A percentile compares a stretch with the other conserved stretches of the same genome.
Evolutionary conservation across 2,329 filamentous ascomycete species (phyloP).

Genomic region (Beauveria caledonica): DNA sequence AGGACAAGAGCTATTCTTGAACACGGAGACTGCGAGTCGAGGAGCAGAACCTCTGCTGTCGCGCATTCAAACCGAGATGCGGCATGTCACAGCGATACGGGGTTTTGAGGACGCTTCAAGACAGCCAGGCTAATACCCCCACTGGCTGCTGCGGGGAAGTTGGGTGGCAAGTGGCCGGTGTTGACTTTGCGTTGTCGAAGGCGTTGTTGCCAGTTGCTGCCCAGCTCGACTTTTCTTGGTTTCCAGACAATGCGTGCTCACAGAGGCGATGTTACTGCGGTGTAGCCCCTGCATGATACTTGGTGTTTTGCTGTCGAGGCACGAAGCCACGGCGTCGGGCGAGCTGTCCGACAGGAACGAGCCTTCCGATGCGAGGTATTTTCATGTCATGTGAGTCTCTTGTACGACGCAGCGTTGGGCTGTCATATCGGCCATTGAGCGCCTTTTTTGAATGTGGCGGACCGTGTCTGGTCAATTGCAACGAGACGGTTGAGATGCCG

Average conservation of each 20-base stretch:
- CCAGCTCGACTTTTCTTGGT: not conserved
- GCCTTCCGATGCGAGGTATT: not conserved
- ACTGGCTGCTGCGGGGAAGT: no score
- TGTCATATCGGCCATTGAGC: not conserved
- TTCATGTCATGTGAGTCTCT: not conserved
- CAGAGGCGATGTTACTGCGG: not conserved
- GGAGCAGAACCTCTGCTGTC: not conserved
- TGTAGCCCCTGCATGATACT: not conserved
- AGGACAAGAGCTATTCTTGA: not conserved
- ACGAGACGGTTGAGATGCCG: no score
- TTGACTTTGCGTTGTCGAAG: not conserved
- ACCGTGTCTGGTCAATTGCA: no score
- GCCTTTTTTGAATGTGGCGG: not conserved
- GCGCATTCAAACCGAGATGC: not conserved
- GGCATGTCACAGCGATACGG: not conserved
- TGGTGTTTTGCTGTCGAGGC: not conserved
- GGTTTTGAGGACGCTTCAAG: not conserved
- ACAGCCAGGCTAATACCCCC: not conserved
- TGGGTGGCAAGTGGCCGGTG: not conserved
- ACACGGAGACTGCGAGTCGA: not conserved
- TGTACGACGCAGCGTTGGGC: not conserved
- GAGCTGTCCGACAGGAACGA: not conserved
- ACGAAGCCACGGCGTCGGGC: not conserved
- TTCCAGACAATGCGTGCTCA: not conserved
- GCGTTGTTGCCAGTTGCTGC: not conserved